Percentiles rank a stretch among this genome's conserved stretches.
These are phyloP conservation scores for Anthostomella pinea DNA, from an alignment of 2,329 filamentous ascomycete genomes.

Conservation along the genomic window DNA sequence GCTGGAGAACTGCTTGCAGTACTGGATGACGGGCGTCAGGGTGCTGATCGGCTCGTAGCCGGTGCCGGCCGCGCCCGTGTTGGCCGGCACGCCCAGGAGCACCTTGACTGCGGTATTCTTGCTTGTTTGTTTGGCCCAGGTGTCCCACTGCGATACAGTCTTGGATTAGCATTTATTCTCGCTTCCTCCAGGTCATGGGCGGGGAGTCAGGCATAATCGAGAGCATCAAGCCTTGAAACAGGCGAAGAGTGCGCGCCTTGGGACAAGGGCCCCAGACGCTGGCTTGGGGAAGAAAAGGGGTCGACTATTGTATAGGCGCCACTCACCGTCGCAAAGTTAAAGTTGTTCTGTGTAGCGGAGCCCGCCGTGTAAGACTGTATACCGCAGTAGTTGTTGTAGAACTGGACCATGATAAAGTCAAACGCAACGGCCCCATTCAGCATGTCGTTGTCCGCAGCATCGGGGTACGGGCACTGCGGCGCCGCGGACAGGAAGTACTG, in stretches of 20 bases:
- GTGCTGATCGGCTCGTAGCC: conserved; percentile 52
- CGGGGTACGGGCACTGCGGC: conserved; percentile 67
- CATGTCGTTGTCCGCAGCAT: conserved; percentile 55
- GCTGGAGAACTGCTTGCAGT: conserved; percentile 51
- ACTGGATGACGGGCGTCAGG: conserved; percentile 50
- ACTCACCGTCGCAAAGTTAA: conserved; percentile 60
- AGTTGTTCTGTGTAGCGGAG: conserved; percentile 46
- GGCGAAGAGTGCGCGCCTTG: too few relatives aligned
- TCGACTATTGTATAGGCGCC: too few relatives aligned
- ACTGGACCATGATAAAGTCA: conserved; percentile 63
- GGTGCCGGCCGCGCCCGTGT: conserved; percentile 45
- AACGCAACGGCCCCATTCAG: conserved; percentile 53
- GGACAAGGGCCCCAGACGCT: too few relatives aligned
- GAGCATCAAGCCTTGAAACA: too few relatives aligned
- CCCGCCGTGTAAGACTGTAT: conserved; percentile 48
- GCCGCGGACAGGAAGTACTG: conserved; percentile 61
- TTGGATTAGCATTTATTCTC: too few relatives aligned
- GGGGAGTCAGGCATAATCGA: too few relatives aligned
- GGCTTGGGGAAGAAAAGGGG: too few relatives aligned
- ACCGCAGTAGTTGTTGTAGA: conserved; percentile 69
- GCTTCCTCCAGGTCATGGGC: too few relatives aligned
- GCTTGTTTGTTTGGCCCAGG: conserved; percentile 58
- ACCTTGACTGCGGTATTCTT: conserved; percentile 60
- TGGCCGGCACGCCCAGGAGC: conserved; percentile 59
- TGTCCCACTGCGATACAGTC: too few relatives aligned